Conservation (phyloP, 768 basidiomycete genomes). For the Agrocybe chaxingu region DNA sequence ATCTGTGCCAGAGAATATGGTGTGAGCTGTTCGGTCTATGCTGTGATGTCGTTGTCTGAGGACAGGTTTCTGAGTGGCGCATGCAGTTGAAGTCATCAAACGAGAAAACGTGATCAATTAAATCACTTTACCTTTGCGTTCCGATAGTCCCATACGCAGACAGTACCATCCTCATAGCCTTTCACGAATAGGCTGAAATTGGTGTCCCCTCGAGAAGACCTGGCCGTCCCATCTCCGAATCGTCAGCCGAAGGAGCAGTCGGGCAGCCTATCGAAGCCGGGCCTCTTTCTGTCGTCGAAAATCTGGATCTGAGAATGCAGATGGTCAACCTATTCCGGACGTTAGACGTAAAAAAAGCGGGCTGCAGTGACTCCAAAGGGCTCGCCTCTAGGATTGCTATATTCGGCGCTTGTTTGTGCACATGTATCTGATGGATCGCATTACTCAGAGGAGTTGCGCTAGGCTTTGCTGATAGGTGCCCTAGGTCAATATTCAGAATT, state of each 20-base stretch:
- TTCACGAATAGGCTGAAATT: conserved; percentile 40
- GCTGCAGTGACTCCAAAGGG: conserved; percentile 11
- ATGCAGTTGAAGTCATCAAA: background rate
- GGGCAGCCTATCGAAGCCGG: conserved; percentile 35
- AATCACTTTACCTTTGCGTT: conserved; percentile 36
- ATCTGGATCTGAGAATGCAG: conserved; percentile 47
- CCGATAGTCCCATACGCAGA: conserved; percentile 50
- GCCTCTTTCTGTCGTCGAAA: conserved; percentile 40
- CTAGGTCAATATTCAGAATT: conserved; percentile 36
- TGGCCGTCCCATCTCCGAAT: conserved; percentile 17
- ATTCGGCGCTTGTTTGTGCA: conserved; percentile 38
- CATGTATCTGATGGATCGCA: conserved; percentile 41
- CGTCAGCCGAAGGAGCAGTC: conserved; percentile 43
- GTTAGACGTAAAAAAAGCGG: conserved; percentile 14
- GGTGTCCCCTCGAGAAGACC: conserved; percentile 35
- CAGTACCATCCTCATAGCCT: conserved; percentile 40
- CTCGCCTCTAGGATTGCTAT: conserved; percentile 47
- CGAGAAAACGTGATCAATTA: background rate
- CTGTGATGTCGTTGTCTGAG: conserved; percentile 27
- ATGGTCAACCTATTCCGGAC: conserved; percentile 39
- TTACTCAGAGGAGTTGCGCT: conserved; percentile 32
- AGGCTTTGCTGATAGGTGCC: conserved; percentile 25
- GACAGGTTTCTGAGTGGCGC: conserved; percentile 28
- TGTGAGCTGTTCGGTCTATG: conserved; percentile 34
- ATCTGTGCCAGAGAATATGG: conserved; percentile 34